Conservation (phyloP, 192 early-diverging fungal genomes). For the Coemansia sp. region DNA sequence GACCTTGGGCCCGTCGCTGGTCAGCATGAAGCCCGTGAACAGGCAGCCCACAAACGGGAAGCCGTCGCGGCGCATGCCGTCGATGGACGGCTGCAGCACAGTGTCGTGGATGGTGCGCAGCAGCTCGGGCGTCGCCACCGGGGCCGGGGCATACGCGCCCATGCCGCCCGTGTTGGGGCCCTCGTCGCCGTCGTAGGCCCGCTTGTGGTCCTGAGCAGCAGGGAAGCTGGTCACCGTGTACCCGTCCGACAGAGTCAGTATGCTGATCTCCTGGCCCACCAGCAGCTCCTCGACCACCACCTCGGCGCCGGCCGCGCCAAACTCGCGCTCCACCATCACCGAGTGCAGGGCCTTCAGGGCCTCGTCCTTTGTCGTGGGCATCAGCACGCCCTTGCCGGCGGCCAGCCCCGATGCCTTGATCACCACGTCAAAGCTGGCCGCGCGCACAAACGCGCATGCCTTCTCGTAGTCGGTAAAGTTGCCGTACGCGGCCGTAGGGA, state of each 20-base stretch:
- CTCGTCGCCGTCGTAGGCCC: conserved; percentile 86
- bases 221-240: conserved; percentile 88
- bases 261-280: conserved; percentile 87
- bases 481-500: conserved; percentile 91
- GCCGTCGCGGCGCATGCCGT: conserved; percentile 94
- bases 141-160: conserved; percentile 97
- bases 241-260: conserved; percentile 90
- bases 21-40: conserved; percentile 97
- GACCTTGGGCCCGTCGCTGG: conserved; percentile 82
- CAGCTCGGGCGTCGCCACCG: conserved; percentile 77
- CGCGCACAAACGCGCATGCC: conserved; percentile 62
- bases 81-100: conserved; percentile 85
- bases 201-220: conserved; percentile 98
- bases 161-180: conserved; percentile 98
- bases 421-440: conserved; percentile 61
- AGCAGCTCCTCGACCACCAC: conserved; percentile 95
- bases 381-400: conserved; percentile 94
- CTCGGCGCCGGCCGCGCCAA: conserved; percentile 84
- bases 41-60: conserved; percentile 95
- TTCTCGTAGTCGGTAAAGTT: conserved; percentile 75
- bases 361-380: conserved; percentile 81
- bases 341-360: conserved; percentile 74
- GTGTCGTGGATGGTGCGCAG: conserved; percentile 64
- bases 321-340: conserved; percentile 88
- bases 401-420: conserved; percentile 97